Conservation (phyloP, 148 eudicot species). For the Heliosperma pusillum region DNA sequence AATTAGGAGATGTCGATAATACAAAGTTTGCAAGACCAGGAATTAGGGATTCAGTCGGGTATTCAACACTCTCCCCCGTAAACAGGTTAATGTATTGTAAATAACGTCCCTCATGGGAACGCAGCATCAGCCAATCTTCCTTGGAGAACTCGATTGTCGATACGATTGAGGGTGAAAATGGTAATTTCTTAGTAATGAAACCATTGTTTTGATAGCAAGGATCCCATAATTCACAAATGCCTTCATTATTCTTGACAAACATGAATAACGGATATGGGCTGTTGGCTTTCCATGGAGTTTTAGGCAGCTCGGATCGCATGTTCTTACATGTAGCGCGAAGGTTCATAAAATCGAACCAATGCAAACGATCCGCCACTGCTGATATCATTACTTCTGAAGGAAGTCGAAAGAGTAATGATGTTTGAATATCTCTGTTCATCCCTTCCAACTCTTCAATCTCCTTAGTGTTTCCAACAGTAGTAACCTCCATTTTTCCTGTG, state of each 20-base stretch:
- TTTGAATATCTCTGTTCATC: background rate
- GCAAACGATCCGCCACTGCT: background rate
- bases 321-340: conserved; percentile 1
- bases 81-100: conserved; percentile 8
- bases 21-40: background rate
- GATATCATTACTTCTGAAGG: background rate
- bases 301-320: background rate
- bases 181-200: background rate
- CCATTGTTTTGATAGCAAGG: too few relatives aligned
- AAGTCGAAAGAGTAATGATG: background rate
- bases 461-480: too few relatives aligned
- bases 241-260: background rate
- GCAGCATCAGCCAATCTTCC: conserved; percentile 14
- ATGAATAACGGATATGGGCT: background rate
- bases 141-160: background rate
- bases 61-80: background rate
- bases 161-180: background rate
- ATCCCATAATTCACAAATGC: too few relatives aligned
- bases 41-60: background rate
- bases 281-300: background rate
- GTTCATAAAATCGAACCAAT: conserved; percentile 13
- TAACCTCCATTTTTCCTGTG: too few relatives aligned
- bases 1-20: conserved; percentile 15
- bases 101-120: background rate
- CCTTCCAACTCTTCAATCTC: background rate